A percentile compares a stretch with the other conserved stretches of the same genome.
These are phyloP conservation scores for Kuraishia ogatae DNA, from an alignment of 805 yeast genomes.

Conservation along the genomic window DNA sequence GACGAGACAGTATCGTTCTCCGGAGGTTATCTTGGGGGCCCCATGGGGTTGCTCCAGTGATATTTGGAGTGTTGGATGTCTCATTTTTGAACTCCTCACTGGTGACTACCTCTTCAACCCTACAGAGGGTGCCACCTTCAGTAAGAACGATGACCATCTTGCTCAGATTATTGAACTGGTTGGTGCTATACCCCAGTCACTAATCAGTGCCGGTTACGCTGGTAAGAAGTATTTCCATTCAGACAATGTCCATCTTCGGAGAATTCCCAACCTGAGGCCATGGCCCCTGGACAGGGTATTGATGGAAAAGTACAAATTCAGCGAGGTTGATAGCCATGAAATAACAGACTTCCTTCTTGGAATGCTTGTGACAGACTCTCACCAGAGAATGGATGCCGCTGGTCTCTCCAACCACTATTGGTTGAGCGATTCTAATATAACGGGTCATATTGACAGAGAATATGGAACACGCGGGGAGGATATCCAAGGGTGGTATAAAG, in stretches of 20 bases:
- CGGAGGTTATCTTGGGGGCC: conserved; percentile 74
- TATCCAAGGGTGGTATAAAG: conserved; percentile 85
- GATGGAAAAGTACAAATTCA: conserved; percentile 75
- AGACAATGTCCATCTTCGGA: conserved; percentile 41
- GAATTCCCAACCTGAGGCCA: conserved; percentile 74
- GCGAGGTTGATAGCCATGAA: conserved; percentile 58
- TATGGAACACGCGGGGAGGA: conserved; percentile 79
- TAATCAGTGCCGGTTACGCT: conserved; percentile 55
- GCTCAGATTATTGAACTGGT: conserved; percentile 81
- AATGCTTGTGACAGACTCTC: conserved; percentile 77
- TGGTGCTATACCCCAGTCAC: conserved; percentile 40
- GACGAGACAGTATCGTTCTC: conserved; percentile 88
- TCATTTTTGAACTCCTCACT: conserved; percentile 82
- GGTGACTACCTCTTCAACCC: conserved; percentile 97
- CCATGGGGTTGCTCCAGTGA: conserved; percentile 95
- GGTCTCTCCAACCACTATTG: conserved; percentile 87
- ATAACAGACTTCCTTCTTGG: conserved; percentile 75
- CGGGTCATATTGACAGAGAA: conserved; percentile 71
- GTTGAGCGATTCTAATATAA: conserved; percentile 69
- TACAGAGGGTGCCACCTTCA: conserved; percentile 60
- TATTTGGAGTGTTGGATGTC: conserved; percentile 93
- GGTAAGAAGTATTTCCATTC: conserved; percentile 28
- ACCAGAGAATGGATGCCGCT: conserved; percentile 87
- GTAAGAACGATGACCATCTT: conserved; percentile 91
- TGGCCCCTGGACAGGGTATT: conserved; percentile 85